Evolutionary conservation across 129 eudicot genomes (phyloP).

Genomic region (Centella asiatica): DNA sequence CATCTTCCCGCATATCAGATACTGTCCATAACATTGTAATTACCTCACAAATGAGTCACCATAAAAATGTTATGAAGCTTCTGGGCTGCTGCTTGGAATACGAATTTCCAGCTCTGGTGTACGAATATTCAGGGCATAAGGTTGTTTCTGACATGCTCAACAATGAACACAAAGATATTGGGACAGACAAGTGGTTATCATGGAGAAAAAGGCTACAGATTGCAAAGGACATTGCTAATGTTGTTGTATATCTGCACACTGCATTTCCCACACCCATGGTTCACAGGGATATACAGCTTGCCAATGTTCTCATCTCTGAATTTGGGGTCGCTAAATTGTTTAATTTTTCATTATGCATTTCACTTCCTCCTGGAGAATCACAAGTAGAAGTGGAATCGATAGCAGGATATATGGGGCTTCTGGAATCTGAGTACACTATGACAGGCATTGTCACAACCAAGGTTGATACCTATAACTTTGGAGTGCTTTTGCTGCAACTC

Average conservation of each 20-base stretch:
- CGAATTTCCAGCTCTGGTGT: neutral
- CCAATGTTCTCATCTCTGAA: neutral
- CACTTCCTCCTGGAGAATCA: slow-evolving; percentile 17
- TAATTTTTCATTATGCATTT: slow-evolving; percentile 3
- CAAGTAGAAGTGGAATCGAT: neutral
- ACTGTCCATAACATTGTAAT: neutral
- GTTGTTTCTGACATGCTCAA: neutral
- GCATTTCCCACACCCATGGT: slow-evolving; percentile 16
- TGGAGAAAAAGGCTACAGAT: slow-evolving; percentile 9
- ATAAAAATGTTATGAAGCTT: slow-evolving; percentile 14
- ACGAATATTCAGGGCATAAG: slow-evolving; percentile 1
- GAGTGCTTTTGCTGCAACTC: slow-evolving; percentile 13
- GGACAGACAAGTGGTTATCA: neutral
- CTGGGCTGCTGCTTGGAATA: slow-evolving; percentile 22
- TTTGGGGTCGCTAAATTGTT: slow-evolving; percentile 14
- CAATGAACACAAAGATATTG: neutral
- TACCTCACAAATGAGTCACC: slow-evolving; percentile 10
- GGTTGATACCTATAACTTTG: slow-evolving; percentile 9
- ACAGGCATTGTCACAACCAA: neutral
- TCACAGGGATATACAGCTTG: slow-evolving; percentile 3
- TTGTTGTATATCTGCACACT: slow-evolving; percentile 13
- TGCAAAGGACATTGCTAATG: slow-evolving; percentile 10
- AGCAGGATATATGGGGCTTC: neutral
- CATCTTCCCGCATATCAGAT: neutral
- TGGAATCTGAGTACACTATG: neutral